These are phyloP conservation scores for Alternaria hordeiaustralica DNA, from an alignment of 2,329 filamentous ascomycete species.

Conservation along the genomic window DNA sequence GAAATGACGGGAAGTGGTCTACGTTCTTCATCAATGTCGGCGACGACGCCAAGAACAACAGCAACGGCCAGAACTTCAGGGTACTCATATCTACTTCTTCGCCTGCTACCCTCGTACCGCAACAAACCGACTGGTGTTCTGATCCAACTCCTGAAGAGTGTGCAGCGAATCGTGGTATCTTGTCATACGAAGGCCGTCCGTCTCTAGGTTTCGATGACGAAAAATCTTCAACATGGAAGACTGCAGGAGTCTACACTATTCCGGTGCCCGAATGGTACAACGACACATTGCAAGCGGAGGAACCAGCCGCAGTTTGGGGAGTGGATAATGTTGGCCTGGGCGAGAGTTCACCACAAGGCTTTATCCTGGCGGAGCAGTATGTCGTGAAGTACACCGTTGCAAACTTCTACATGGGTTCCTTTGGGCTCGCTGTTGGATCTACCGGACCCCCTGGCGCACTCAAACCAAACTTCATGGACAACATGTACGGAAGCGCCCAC, in stretches of 20 bases:
- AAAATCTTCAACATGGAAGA: constrained; percentile 24
- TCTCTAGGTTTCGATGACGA: constrained; percentile 25
- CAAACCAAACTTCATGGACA: constrained; percentile 30
- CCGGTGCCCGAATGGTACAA: constrained; percentile 29
- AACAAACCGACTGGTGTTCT: constrained; percentile 34
- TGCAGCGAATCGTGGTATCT: constrained; percentile 36
- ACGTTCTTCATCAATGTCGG: constrained; percentile 51
- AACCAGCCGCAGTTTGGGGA: constrained; percentile 22
- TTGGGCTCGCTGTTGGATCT: constrained; percentile 32
- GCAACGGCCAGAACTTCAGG: constrained; percentile 45
- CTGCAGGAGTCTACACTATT: constrained; percentile 19
- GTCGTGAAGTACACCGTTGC: constrained; percentile 23
- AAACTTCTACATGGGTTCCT: constrained; percentile 41
- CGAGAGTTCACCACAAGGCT: constrained; percentile 17
- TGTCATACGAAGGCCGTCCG: constrained; percentile 23
- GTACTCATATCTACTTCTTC: constrained; percentile 44
- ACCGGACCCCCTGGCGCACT: constrained; percentile 12
- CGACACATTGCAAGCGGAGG: constrained; percentile 5
- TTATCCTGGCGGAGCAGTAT: constrained; percentile 19
- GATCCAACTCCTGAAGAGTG: constrained; percentile 21
- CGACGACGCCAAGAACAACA: constrained; percentile 26
- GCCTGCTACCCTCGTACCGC: constrained; percentile 31
- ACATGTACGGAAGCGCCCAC: constrained; percentile 11
- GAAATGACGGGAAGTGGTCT: constrained; percentile 53
- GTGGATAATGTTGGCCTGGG: constrained; percentile 39